A percentile compares a stretch with the other conserved stretches of the same genome.
Conservation (phyloP, 2,329 filamentous ascomycete genomes). For the Endothia cerciana region DNA sequence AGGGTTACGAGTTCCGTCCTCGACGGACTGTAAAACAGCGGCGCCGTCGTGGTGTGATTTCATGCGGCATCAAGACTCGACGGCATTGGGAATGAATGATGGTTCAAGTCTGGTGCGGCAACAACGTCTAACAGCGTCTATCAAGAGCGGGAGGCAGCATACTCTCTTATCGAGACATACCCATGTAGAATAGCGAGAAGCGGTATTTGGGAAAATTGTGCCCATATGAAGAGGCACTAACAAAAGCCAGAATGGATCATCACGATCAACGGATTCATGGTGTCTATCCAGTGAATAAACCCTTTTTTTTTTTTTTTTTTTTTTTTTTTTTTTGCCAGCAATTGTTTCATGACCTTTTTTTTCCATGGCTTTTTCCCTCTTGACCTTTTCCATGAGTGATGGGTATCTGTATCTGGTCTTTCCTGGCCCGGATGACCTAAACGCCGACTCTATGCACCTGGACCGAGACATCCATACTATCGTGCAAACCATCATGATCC, state of each 20-base stretch:
- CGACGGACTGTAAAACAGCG: slow-evolving; percentile 8
- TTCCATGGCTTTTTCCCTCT: background rate
- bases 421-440: background rate
- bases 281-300: slow-evolving; percentile 10
- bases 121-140: too few species aligned
- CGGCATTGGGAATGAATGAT: background rate
- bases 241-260: background rate
- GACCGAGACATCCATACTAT: background rate
- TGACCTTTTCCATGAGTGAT: background rate
- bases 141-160: slow-evolving; percentile 13
- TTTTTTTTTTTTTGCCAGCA: slow-evolving; percentile 1
- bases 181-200: slow-evolving; percentile 11
- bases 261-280: slow-evolving; percentile 5
- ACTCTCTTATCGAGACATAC: slow-evolving; percentile 13
- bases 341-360: background rate
- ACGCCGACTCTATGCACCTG: slow-evolving; percentile 24
- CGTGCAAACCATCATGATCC: slow-evolving; percentile 9
- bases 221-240: slow-evolving; percentile 11
- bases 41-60: background rate
- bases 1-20: background rate
- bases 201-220: slow-evolving; percentile 5
- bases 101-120: slow-evolving; percentile 4
- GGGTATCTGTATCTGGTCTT: slow-evolving; percentile 22
- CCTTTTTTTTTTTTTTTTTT: too few species aligned
- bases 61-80: background rate